Conservation (phyloP, 2,329 filamentous ascomycete genomes). For the Fusarium kyushuense region DNA sequence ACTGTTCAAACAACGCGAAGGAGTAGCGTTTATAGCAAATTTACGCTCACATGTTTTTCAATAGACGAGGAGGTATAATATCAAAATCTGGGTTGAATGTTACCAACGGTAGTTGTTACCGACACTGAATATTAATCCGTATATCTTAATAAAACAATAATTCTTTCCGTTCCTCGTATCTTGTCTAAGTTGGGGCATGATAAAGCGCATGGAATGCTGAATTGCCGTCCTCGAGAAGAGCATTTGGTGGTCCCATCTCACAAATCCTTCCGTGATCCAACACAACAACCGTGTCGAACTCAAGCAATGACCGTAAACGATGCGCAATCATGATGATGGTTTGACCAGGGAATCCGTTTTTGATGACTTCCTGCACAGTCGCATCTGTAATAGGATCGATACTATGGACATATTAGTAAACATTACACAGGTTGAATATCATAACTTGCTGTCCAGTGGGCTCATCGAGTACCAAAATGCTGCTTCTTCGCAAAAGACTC, state of each 20-base stretch:
- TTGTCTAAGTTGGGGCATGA: too few relatives aligned
- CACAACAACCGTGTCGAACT: background rate
- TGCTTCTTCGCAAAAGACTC: background rate
- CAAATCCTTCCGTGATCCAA: background rate
- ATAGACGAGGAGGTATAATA: too few relatives aligned
- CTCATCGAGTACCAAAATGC: background rate
- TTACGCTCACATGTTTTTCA: too few relatives aligned
- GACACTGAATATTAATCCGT: too few relatives aligned
- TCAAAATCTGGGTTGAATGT: too few relatives aligned
- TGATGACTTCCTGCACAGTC: background rate
- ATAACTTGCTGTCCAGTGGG: constrained; percentile 2
- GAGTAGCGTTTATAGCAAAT: too few relatives aligned
- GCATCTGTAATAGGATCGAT: background rate
- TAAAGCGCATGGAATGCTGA: background rate
- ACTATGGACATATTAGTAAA: background rate
- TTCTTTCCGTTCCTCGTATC: too few relatives aligned
- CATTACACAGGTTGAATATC: too few relatives aligned
- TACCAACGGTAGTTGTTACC: too few relatives aligned
- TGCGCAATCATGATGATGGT: background rate
- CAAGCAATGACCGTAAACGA: background rate
- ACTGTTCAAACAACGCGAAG: too few relatives aligned
- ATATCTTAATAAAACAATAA: too few relatives aligned
- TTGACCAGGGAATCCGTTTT: background rate
- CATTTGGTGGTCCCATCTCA: background rate
- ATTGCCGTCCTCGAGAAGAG: background rate